phyloP scores from a whole-genome alignment of 257 asterid species.

The Nicotiana sylvestris region DNA sequence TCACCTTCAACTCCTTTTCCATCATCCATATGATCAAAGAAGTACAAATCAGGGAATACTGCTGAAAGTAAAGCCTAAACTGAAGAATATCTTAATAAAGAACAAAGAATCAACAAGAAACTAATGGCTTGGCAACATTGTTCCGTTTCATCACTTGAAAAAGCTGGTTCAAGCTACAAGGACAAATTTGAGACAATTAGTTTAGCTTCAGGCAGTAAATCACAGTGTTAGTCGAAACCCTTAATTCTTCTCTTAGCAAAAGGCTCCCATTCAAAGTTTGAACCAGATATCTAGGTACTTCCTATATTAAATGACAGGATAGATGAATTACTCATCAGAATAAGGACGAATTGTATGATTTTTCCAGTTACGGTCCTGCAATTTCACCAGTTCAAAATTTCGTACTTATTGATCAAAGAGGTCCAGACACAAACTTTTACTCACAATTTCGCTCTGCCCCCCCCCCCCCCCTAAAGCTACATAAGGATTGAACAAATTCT shows the following conservation, averaged over 20 bases:
- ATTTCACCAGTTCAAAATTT: neutral
- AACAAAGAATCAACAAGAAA: neutral
- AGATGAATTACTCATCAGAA: neutral
- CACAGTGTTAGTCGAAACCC: neutral
- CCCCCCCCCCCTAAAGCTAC: neutral
- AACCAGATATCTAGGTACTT: neutral
- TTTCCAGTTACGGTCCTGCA: neutral
- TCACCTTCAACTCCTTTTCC: conserved; percentile 22
- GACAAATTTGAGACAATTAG: neutral
- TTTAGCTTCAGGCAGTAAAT: conserved; percentile 5
- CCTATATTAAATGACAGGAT: neutral
- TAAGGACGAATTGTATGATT: neutral
- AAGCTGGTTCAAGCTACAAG: neutral
- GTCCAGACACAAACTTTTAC: neutral
- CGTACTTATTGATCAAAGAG: neutral
- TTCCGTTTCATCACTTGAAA: neutral
- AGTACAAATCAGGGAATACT: neutral
- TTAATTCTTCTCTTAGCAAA: neutral
- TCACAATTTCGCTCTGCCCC: neutral
- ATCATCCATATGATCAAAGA: conserved; percentile 11
- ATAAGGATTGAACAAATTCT: neutral
- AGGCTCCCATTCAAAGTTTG: neutral
- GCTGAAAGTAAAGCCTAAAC: neutral
- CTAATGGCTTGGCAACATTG: neutral
- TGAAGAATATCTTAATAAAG: neutral